Percentiles rank a stretch among this genome's conserved stretches.
These are phyloP conservation scores for Fusarium proliferatum DNA, from an alignment of 2,329 filamentous ascomycete genomes.

Conservation along the genomic window DNA sequence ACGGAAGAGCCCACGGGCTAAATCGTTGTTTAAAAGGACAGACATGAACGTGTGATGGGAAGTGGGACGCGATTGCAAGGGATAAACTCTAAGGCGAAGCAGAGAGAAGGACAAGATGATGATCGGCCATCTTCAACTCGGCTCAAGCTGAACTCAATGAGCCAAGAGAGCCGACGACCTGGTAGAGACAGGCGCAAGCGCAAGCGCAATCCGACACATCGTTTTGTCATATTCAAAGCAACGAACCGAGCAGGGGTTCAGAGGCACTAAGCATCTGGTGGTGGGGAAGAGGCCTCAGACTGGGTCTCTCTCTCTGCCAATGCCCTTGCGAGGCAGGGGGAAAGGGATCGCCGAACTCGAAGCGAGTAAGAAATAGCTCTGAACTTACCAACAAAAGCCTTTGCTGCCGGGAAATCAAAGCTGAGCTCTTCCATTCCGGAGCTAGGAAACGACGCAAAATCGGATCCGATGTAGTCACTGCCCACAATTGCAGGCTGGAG, in stretches of 20 bases:
- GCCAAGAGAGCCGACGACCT: slow-evolving; percentile 23
- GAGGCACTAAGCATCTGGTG: slow-evolving; percentile 30
- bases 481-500: slow-evolving; percentile 73
- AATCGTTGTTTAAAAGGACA: slow-evolving; percentile 26
- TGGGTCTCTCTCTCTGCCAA: slow-evolving; percentile 33
- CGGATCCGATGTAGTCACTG: slow-evolving; percentile 63
- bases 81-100: slow-evolving; percentile 44
- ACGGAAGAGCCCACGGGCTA: slow-evolving; percentile 21
- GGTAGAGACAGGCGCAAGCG: slow-evolving; percentile 26
- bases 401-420: slow-evolving; percentile 61
- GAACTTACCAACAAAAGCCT: slow-evolving; percentile 69
- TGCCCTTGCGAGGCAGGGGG: slow-evolving; percentile 26
- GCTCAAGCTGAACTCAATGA: slow-evolving; percentile 22
- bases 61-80: slow-evolving; percentile 59
- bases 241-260: slow-evolving; percentile 28
- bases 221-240: slow-evolving; percentile 17
- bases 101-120: slow-evolving; percentile 21
- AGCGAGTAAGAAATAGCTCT: slow-evolving; percentile 34
- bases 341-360: slow-evolving; percentile 32
- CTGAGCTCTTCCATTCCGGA: slow-evolving; percentile 63
- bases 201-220: slow-evolving; percentile 25
- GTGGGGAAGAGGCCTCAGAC: slow-evolving; percentile 39
- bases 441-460: slow-evolving; percentile 65
- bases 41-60: slow-evolving; percentile 10
- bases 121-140: slow-evolving; percentile 29